Evolutionary conservation across 768 basidiomycete species (phyloP), one percentile per base, ranked within the genome.

Genomic region (Chalciporus chontae): DNA sequence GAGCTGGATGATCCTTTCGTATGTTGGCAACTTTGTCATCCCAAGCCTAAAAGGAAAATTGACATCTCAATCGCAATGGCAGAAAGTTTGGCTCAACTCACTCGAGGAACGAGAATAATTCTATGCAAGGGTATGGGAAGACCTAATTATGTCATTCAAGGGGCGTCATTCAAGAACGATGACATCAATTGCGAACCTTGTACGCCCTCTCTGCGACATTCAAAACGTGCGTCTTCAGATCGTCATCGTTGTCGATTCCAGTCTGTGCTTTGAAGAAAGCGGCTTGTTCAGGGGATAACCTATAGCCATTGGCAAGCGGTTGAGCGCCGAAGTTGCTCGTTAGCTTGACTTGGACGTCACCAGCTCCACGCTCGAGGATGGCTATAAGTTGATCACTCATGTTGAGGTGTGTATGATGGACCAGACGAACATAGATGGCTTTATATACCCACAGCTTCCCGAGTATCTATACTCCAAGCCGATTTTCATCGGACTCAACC

Each of bases 1-100:
- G 11, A 77, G 62, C 38, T 62, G 60, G 8, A 77, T 62, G 8
- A 73, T 53, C 3, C 34, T 36, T 13, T 57, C 19, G 42, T 67
- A 72, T n/a, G 48, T 46, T 5, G 56, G 59, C 5, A 36, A 42
- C 3, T 31, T 31, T 18, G 50, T n/a, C 3, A 62, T 55, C 9
- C 59, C 47, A 3, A 40, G 39, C 19, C 62, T 64, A 29, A 34
- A 34, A n/a, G 7, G 4, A 0, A 37, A 3, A 29, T 48, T 11
- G 45, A 8, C 2, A 44, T 36, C 4, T 17, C n/a, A 0, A 4
- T 4, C 9, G 18, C 10, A 8, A 3, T 14, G 3, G 26, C 26
- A 26, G 26, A 26, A 14, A 21, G 36, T 3, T n/a, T 29, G 9
- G n/a, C 10, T 17, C 13, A 0, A 50, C 50, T 17, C 27, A 56